phyloP scores from a whole-genome alignment of 2,329 filamentous ascomycete species.

The Microascus cirrosus region DNA sequence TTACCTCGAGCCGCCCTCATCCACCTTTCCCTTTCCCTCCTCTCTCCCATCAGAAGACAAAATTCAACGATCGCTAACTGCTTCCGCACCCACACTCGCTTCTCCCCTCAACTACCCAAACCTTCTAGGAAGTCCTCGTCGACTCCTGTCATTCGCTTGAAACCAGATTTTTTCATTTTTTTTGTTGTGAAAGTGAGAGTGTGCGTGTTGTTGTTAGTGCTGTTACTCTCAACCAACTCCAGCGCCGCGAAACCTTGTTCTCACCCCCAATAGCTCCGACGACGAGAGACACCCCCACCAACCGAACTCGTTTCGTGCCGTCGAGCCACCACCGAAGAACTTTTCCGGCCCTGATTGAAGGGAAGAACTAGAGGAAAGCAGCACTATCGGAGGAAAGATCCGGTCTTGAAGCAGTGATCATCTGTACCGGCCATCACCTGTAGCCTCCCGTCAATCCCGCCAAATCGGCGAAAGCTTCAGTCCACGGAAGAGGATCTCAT shows the following conservation, averaged over 20 bases:
- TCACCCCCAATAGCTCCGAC: not conserved
- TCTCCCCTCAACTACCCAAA: conserved; percentile 20
- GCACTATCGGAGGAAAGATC: not conserved
- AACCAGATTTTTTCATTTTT: conserved; percentile 2
- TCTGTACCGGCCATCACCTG: not conserved
- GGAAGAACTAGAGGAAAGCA: no score
- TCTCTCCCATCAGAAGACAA: conserved; percentile 7
- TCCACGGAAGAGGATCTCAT: not conserved
- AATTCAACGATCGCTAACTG: conserved; percentile 3
- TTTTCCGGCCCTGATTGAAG: not conserved
- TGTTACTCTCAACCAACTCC: not conserved
- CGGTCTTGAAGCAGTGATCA: not conserved
- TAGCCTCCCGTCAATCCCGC: not conserved
- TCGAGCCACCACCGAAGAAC: not conserved
- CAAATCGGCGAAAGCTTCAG: not conserved
- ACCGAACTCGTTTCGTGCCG: not conserved
- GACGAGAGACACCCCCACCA: not conserved
- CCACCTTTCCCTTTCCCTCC: conserved; percentile 11
- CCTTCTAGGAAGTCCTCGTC: conserved; percentile 58
- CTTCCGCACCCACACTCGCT: conserved; percentile 32
- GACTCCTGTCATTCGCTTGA: conserved; percentile 67
- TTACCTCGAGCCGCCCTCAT: conserved; percentile 7
- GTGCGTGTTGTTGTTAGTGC: conserved; percentile 3
- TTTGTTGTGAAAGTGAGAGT: conserved; percentile 4
- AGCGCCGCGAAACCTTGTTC: not conserved